Percentiles rank a stretch among this genome's conserved stretches.
phyloP scores from a whole-genome alignment of 345 rosid genomes.

The Pseudoturritis turrita region DNA sequence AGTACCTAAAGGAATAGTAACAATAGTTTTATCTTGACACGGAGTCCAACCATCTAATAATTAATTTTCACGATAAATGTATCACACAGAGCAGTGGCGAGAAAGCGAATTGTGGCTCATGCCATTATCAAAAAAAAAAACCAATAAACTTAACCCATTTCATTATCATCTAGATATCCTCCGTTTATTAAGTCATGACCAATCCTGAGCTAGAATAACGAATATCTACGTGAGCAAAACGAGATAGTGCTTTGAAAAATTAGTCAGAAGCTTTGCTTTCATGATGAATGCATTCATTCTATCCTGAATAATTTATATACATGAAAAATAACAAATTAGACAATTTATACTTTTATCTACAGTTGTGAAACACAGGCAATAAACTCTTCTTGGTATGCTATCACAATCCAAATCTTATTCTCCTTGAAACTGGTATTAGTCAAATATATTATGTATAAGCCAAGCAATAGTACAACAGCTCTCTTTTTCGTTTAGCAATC shows the following conservation, averaged over 20 bases:
- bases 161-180: not conserved
- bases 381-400: not conserved
- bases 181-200: not conserved
- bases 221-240: not conserved
- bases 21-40: not conserved
- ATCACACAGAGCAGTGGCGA: not conserved
- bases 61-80: not conserved
- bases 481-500: not conserved
- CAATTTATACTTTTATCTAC: not conserved
- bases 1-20: not conserved
- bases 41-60: not conserved
- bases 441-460: not conserved
- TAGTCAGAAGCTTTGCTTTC: not conserved
- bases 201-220: not conserved
- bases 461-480: not conserved
- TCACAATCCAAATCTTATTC: not conserved
- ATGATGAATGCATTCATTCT: not conserved
- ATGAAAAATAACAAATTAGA: not conserved
- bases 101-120: not conserved
- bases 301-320: not conserved
- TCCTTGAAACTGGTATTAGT: not conserved
- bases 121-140: slow-evolving; percentile 1
- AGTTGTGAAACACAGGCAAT: not conserved
- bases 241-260: not conserved
- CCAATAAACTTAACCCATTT: not conserved